Base-by-base conservation (phyloP, 306 rosid species). In the Malus asiatica region DNA sequence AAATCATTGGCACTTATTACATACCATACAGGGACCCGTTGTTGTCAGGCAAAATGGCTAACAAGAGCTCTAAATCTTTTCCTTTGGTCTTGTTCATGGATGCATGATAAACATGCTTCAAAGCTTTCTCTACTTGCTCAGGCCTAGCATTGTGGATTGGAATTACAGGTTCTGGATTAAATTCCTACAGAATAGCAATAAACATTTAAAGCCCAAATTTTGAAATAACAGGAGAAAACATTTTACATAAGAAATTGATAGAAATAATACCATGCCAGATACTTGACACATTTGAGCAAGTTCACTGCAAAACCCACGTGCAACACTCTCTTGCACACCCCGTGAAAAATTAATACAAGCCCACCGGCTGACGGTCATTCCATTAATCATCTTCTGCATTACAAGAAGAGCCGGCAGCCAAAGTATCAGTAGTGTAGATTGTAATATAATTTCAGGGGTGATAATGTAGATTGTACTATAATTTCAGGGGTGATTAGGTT, bases 221-320 rank as follows among this genome's bases (percentile, higher is more conserved):
- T 65, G 6, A 48, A 68, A 76, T 61, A 60, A 40, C 22, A 18
- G 19, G 4, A 29, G 22, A 74, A 73, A 78, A 76, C 40, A 74
- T 18, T 19, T 70, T 44, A 29, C 22, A 68, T 23, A 30, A 8
- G 19, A 16, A 64, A 27, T 3, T 4, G 32, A 23, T 4, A 33
- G 70, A 48, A 74, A 69, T 66, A 55, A 38, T 90, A 94, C 98
- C 98, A 94, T 94, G 90, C 98, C 98, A 72, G 98, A 94, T 44
- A 94, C 95, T 90, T 91, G 96, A 84, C 98, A 94, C 98, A 94
- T 94, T 73, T 94, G 98, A 22, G 87, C 96, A 80, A 94, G 96
- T 72, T 94, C 98, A 20, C 30, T 70, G 57, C 97, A 92, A 83
- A 94, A 94, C 20, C 97, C 88, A 57, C 95, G 96, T 42, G 92